phyloP scores from a whole-genome alignment of 768 basidiomycete species.

The Leccinum disarticulatum region DNA sequence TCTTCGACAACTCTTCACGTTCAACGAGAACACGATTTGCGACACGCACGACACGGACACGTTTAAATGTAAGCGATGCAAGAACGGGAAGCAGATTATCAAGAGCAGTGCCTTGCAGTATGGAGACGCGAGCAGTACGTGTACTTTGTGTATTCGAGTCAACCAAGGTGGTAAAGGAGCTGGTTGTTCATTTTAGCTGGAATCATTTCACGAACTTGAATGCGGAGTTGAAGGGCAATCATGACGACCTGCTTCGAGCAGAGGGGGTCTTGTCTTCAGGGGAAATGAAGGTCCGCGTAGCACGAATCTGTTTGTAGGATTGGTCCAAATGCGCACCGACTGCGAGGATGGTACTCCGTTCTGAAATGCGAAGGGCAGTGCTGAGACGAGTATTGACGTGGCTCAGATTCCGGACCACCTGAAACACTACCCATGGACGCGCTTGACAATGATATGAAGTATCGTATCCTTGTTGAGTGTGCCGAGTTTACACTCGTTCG shows the following conservation, averaged over 20 bases:
- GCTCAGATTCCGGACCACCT: too few relatives aligned
- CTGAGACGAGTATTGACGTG: too few relatives aligned
- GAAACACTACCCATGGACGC: too few relatives aligned
- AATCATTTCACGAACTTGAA: conserved; percentile 85
- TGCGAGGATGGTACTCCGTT: too few relatives aligned
- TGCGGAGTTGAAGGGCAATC: conserved; percentile 81
- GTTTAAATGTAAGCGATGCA: conserved; percentile 94
- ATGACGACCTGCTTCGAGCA: conserved; percentile 91
- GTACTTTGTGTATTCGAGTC: not conserved
- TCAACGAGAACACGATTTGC: conserved; percentile 82
- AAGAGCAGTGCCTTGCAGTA: conserved; percentile 88
- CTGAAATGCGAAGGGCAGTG: too few relatives aligned
- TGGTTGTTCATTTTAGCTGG: conserved; percentile 59
- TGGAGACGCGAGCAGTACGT: conserved; percentile 95
- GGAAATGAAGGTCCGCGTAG: too few relatives aligned
- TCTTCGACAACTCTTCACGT: conserved; percentile 86
- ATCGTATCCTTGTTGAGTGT: too few relatives aligned
- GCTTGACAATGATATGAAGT: too few relatives aligned
- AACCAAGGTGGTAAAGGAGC: not conserved
- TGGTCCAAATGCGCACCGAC: too few relatives aligned
- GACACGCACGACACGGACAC: conserved; percentile 87
- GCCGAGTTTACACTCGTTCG: too few relatives aligned
- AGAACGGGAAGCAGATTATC: conserved; percentile 76
- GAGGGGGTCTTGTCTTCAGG: conserved; percentile 42
- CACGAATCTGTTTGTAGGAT: too few relatives aligned